Conservation (phyloP, 2,329 filamentous ascomycete genomes). For the Botrytis fragariae region DNA sequence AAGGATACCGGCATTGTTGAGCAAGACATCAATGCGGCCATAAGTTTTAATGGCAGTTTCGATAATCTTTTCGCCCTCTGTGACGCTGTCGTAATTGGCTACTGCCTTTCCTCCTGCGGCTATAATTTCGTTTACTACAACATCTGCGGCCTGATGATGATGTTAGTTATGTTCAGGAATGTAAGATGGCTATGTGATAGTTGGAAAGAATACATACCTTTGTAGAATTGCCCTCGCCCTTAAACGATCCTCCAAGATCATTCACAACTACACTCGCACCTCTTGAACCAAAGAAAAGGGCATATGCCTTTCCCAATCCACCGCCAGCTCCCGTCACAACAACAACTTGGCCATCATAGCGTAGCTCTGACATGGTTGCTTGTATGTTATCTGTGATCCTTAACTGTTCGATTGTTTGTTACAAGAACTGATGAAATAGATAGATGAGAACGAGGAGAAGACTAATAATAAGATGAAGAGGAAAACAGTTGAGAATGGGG, state of each 20-base stretch:
- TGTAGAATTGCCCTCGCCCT: slow-evolving; percentile 82
- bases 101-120: slow-evolving; percentile 90
- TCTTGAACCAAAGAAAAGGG: slow-evolving; percentile 82
- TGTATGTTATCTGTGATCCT: neutral
- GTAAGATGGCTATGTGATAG: neutral
- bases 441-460: neutral
- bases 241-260: slow-evolving; percentile 88
- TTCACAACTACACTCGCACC: slow-evolving; percentile 96
- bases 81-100: slow-evolving; percentile 95
- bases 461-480: neutral
- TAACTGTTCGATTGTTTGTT: neutral
- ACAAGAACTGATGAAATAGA: neutral
- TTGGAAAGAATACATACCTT: slow-evolving; percentile 57
- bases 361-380: slow-evolving; percentile 55
- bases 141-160: slow-evolving; percentile 67
- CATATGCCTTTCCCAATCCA: slow-evolving; percentile 78
- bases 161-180: slow-evolving; percentile 18
- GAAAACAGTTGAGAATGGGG: neutral
- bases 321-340: slow-evolving; percentile 85
- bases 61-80: slow-evolving; percentile 92
- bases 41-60: slow-evolving; percentile 77
- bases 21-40: slow-evolving; percentile 87
- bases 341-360: slow-evolving; percentile 85
- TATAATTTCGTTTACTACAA: slow-evolving; percentile 80
- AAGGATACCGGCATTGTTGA: slow-evolving; percentile 95